Evolutionary conservation across 208 protist genomes (phyloP).

Genomic region (Acanthamoeba triangularis): DNA sequence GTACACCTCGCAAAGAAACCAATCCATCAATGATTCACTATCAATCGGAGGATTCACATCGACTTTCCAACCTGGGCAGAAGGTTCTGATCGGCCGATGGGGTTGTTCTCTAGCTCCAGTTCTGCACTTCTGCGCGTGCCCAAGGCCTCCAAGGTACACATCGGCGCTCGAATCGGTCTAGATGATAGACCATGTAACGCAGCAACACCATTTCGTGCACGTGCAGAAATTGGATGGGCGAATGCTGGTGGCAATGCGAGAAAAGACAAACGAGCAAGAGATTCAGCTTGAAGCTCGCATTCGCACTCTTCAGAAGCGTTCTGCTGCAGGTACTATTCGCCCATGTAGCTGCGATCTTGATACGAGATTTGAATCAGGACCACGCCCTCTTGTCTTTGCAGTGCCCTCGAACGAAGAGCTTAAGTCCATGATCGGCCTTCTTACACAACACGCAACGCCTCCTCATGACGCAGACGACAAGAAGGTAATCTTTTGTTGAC

Average conservation of each 20-base stretch:
- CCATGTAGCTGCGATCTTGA: not conserved
- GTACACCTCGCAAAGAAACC: no score
- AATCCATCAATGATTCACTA: no score
- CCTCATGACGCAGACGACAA: constrained; percentile 5
- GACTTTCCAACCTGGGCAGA: no score
- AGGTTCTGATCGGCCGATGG: not conserved
- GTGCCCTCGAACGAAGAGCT: constrained; percentile 68
- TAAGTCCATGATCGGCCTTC: constrained; percentile 36
- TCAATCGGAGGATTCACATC: no score
- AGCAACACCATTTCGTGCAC: no score
- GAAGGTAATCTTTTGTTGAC: not conserved
- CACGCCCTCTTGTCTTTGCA: not conserved
- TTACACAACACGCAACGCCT: not conserved
- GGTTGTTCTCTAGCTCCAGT: not conserved
- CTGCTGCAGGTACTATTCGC: constrained; percentile 18
- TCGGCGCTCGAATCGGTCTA: not conserved
- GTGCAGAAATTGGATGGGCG: not conserved
- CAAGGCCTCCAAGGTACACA: constrained; percentile 16
- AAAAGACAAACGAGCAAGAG: not conserved
- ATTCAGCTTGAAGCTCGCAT: constrained; percentile 48
- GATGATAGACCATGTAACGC: not conserved
- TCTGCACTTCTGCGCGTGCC: not conserved
- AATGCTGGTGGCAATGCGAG: not conserved
- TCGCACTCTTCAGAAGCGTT: constrained; percentile 73
- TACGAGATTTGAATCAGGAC: not conserved